A percentile compares a stretch with the other conserved stretches of the same genome.
Conservation (phyloP, 2,329 filamentous ascomycete species). For the Aaosphaeria arxii region DNA sequence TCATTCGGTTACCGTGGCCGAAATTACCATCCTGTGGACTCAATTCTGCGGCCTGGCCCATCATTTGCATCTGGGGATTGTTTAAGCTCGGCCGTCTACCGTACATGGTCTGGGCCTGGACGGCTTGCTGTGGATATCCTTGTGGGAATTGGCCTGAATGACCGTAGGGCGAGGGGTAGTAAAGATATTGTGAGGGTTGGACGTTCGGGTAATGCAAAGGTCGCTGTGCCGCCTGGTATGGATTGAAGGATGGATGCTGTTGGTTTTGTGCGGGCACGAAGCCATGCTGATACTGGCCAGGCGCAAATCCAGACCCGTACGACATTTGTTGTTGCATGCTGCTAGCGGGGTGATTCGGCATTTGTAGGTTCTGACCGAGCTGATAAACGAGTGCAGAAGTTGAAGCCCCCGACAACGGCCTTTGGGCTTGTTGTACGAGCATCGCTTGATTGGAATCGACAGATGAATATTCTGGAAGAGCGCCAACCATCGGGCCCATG, state of each 20-base stretch:
- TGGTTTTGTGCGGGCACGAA: slow-evolving; percentile 22
- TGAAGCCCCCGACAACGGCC: slow-evolving; percentile 35
- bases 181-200: slow-evolving; percentile 32
- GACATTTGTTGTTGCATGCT: slow-evolving; percentile 19
- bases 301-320: slow-evolving; percentile 24
- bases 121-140: slow-evolving; percentile 20
- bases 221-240: slow-evolving; percentile 22
- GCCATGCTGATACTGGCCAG: slow-evolving; percentile 25
- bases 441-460: slow-evolving; percentile 12
- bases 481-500: slow-evolving; percentile 34
- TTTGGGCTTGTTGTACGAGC: slow-evolving; percentile 21
- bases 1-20: slow-evolving; percentile 10
- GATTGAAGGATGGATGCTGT: slow-evolving; percentile 20
- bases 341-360: slow-evolving; percentile 19
- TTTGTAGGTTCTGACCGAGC: slow-evolving; percentile 37
- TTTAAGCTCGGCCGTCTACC: slow-evolving; percentile 27
- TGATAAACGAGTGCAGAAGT: slow-evolving; percentile 41
- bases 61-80: slow-evolving; percentile 12
- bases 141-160: slow-evolving; percentile 24
- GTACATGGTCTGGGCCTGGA: slow-evolving; percentile 23
- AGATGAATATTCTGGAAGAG: slow-evolving; percentile 34
- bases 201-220: slow-evolving; percentile 30
- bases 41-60: slow-evolving; percentile 19
- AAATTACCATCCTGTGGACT: slow-evolving; percentile 18
- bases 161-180: slow-evolving; percentile 33